phyloP scores from a whole-genome alignment of 768 basidiomycete species.

The Krasilnikovozyma curviuscula region DNA sequence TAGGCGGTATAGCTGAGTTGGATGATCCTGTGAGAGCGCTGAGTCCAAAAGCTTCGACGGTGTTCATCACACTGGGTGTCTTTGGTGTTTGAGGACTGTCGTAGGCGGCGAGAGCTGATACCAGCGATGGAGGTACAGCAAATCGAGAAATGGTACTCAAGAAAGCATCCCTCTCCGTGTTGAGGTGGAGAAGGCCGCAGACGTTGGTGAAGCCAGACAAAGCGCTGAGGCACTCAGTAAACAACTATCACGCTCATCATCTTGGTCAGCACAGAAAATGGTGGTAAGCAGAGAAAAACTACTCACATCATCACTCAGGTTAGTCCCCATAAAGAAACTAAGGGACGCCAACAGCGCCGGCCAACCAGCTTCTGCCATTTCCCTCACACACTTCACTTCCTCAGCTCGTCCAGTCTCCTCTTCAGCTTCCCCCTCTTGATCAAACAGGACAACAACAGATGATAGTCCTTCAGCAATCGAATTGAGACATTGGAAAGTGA shows the following conservation, averaged over 20 bases:
- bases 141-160: conserved; percentile 75
- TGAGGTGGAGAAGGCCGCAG: conserved; percentile 67
- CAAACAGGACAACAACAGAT: conserved; percentile 49
- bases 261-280: not conserved
- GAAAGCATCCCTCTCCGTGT: conserved; percentile 82
- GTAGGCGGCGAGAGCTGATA: conserved; percentile 54
- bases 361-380: conserved; percentile 76
- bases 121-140: conserved; percentile 74
- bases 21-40: conserved; percentile 25
- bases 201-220: conserved; percentile 72
- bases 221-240: conserved; percentile 63
- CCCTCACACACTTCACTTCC: conserved; percentile 31
- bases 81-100: not conserved
- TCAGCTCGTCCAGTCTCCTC: too few relatives aligned
- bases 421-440: not conserved
- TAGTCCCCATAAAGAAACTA: conserved; percentile 73
- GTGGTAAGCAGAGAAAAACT: not conserved
- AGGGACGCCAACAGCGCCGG: conserved; percentile 77
- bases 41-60: conserved; percentile 45
- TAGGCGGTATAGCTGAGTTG: conserved; percentile 38
- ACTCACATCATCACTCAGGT: conserved; percentile 54
- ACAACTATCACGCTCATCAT: conserved; percentile 31
- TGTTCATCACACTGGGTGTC: not conserved
- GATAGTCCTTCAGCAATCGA: conserved; percentile 74
- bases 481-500: conserved; percentile 70